A percentile compares a stretch with the other conserved stretches of the same genome.
These are phyloP conservation scores for Drechslerella coelobrocha DNA, from an alignment of 2,329 filamentous ascomycete species.

Conservation along the genomic window DNA sequence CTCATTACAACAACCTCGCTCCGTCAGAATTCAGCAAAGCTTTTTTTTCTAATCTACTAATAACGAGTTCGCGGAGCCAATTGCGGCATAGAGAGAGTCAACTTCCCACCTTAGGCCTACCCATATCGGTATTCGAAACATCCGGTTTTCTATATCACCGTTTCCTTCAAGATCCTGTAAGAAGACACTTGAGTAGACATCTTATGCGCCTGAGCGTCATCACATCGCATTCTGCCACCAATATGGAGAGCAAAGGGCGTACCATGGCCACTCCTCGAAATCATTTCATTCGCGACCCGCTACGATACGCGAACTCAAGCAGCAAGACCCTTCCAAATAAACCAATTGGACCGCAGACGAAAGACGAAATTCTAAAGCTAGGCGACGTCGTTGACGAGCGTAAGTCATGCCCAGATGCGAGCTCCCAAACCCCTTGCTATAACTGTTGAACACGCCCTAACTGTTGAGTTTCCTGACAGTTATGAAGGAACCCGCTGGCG, in stretches of 20 bases:
- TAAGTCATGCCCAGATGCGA: not conserved
- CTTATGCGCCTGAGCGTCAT: not conserved
- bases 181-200: not conserved
- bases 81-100: too few relatives aligned
- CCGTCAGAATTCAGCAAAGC: too few relatives aligned
- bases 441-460: not conserved
- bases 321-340: not conserved
- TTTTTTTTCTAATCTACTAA: too few relatives aligned
- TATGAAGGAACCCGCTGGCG: not conserved
- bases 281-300: not conserved
- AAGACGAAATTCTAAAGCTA: slow-evolving; percentile 7
- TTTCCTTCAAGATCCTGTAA: too few relatives aligned
- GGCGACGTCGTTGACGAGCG: slow-evolving; percentile 7
- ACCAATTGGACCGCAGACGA: slow-evolving; percentile 1
- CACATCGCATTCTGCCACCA: too few relatives aligned
- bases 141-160: too few relatives aligned
- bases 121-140: too few relatives aligned
- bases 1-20: too few relatives aligned
- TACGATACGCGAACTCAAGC: not conserved
- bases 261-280: not conserved
- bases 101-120: too few relatives aligned
- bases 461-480: not conserved
- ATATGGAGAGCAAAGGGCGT: not conserved
- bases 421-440: not conserved
- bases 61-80: too few relatives aligned